phyloP scores from a whole-genome alignment of 192 early-diverging fungal genomes.

The Diversispora eburnea region DNA sequence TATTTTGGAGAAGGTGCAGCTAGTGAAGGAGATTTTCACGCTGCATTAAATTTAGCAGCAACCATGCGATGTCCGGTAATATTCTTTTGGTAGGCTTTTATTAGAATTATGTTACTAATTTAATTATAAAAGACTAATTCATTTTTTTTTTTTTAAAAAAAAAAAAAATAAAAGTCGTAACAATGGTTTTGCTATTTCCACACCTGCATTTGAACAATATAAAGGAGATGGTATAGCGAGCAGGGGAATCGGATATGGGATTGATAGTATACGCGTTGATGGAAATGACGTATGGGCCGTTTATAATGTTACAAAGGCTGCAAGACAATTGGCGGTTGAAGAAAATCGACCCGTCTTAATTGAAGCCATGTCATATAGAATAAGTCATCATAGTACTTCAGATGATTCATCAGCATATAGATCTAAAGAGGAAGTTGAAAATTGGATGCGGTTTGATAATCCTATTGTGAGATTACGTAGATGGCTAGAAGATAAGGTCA shows the following conservation, averaged over 20 bases:
- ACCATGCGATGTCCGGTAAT: constrained; percentile 88
- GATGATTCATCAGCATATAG: constrained; percentile 97
- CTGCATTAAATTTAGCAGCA: constrained; percentile 95
- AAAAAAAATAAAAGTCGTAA: constrained; percentile 67
- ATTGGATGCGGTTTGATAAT: constrained; percentile 82
- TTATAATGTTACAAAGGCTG: constrained; percentile 87
- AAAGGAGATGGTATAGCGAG: constrained; percentile 95
- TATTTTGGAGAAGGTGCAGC: constrained; percentile 99
- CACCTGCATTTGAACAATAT: constrained; percentile 92
- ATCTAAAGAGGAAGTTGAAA: constrained; percentile 85
- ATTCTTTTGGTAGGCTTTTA: constrained; percentile 75
- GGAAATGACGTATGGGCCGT: constrained; percentile 98
- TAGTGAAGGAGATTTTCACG: constrained; percentile 96
- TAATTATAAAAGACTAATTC: not conserved
- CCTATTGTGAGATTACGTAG: constrained; percentile 87
- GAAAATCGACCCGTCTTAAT: constrained; percentile 87
- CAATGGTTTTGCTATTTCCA: constrained; percentile 98
- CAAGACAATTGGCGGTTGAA: constrained; percentile 76
- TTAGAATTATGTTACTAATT: not conserved
- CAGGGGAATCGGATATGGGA: constrained; percentile 94
- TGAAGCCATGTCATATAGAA: constrained; percentile 97
- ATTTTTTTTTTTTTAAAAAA: not conserved
- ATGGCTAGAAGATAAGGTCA: constrained; percentile 73
- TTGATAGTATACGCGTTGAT: constrained; percentile 95
- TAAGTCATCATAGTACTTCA: constrained; percentile 96